phyloP scores from a whole-genome alignment of 805 yeast genomes.

The Lipomyces sp. region DNA sequence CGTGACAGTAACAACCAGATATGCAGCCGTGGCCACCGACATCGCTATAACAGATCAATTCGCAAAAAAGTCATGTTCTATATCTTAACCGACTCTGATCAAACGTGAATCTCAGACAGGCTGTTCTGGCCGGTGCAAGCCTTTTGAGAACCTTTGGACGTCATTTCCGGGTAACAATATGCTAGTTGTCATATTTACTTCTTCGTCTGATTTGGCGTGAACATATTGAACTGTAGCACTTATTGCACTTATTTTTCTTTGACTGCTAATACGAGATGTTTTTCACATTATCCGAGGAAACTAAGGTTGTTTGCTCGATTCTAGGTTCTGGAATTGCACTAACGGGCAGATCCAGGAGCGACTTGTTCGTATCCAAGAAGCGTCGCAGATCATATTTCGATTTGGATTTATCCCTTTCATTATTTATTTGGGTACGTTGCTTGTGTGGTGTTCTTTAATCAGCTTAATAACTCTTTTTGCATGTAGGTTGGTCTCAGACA shows the following conservation, averaged over 20 bases:
- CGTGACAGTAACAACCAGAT: slow-evolving; percentile 18
- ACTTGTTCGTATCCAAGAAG: slow-evolving; percentile 76
- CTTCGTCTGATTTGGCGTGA: no score
- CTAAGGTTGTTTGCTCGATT: slow-evolving; percentile 46
- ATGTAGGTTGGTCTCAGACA: slow-evolving; percentile 68
- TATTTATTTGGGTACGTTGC: slow-evolving; percentile 67
- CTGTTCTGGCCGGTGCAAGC: no score
- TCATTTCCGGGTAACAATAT: no score
- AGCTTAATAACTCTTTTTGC: slow-evolving; percentile 8
- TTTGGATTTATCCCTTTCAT: slow-evolving; percentile 98
- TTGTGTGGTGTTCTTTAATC: no score
- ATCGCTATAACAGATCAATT: not conserved
- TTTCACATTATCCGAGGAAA: slow-evolving; percentile 48
- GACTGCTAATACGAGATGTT: slow-evolving; percentile 35
- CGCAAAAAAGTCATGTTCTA: not conserved
- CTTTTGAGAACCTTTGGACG: no score
- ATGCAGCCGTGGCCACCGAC: slow-evolving; percentile 5
- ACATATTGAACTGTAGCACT: no score
- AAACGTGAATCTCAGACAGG: no score
- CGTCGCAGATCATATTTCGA: slow-evolving; percentile 86
- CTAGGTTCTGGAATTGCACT: no score
- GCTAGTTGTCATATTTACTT: no score
- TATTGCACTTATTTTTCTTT: not conserved
- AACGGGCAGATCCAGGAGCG: slow-evolving; percentile 64
- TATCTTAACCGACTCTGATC: not conserved